Evolutionary conservation across 352 stramenopile species (phyloP), one percentile per base, ranked within the genome.

Genomic region (Phytophthora citricola): DNA sequence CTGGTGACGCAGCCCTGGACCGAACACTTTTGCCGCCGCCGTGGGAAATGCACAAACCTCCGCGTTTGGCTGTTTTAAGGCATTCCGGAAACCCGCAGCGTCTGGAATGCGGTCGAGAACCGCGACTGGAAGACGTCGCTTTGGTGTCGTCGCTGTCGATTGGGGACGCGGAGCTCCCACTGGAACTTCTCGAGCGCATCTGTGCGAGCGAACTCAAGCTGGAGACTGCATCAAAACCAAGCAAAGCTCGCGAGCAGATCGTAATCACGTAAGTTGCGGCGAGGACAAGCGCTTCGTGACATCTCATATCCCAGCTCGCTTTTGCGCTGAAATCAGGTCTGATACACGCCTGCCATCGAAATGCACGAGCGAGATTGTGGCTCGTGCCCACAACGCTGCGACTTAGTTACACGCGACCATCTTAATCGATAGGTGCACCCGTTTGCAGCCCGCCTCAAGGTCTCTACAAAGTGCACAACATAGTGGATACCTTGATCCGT

Each of bases 31-130:
- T 88, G 50, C 79, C 76, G 11, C 79, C 74, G 11, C 76, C 76
- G 48, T 88, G 79, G 3, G 76, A 77, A 60, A 88, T 88, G 50
- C 74, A 88, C 26, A 84, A 62, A 10, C 76, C 79, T 0, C 79
- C 79, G 11, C 75, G 76, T 56, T 88, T 86, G 29, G 76, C 76
- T 14, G 79, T 79, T 71, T 82, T 82, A 14, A 53, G 54, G 54
- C 79, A 84, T 27, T 88, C 75, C 2, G 76, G 79, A 39, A 88
- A 83, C 11, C 72, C 64, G 58, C 79, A 88, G 1, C 71, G 59
- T 12, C 71, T 47, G 27, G 73, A 60, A 34, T 63, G 31, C 3
- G 66, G 29, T 5, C 50, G 52, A 12, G 46, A 34, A 15, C 32
- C 24, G 1, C 20, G 58, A 29, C 24, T 50, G 4, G 46, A 34